Base-by-base conservation (phyloP, 23 red algal species). In the Pyropia yezoensis region DNA sequence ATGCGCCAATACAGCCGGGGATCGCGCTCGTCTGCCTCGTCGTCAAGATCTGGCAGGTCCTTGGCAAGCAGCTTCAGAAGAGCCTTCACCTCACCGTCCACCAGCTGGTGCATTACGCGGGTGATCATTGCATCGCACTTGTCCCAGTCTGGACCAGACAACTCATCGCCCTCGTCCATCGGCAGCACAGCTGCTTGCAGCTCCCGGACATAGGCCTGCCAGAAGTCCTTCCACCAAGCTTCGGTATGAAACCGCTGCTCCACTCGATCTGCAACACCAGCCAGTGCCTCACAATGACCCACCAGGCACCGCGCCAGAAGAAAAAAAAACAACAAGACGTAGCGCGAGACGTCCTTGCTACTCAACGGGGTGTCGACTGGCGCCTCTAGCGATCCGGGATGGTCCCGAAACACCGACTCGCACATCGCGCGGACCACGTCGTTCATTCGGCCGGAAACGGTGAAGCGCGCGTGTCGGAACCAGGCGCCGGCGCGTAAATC, bases 281-380 rank as follows among this genome's bases (percentile, higher is more conserved):
- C 33, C 21, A 60, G 65, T 14, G 49, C 74, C 34, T 33, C 17
- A 62, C 9, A 21, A 19, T 78, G 61, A 7, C 25, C 47, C n/a
- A n/a, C n/a, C n/a, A 78, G 49, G 33, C 61, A 56, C 17, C 74
- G 23, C 15, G 57, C 20, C 3, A 78, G 65, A 16, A 65, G 3
- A 67, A 78, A 78, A 22, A 78, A 24, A 26, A 78, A 32, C 50
- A 63, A 45, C 18, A 78, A 65, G 52, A 59, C 65, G 61, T 78
- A 67, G 28, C 61, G 65, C 0, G 60, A 58, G 27, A 7, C 18
- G 22, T 78, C 74, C 19, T 78, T 24, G 20, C 34, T 19, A 18
- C 54, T 22, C 21, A 27, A 23, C 34, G 28, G 28, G 22, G 28
- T 17, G 25, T 51, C 30, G 20, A 39, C 49, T 20, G 57, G 39